Evolutionary conservation across 2,329 filamentous ascomycete species (phyloP).

Genomic region (Fusarium sororula): DNA sequence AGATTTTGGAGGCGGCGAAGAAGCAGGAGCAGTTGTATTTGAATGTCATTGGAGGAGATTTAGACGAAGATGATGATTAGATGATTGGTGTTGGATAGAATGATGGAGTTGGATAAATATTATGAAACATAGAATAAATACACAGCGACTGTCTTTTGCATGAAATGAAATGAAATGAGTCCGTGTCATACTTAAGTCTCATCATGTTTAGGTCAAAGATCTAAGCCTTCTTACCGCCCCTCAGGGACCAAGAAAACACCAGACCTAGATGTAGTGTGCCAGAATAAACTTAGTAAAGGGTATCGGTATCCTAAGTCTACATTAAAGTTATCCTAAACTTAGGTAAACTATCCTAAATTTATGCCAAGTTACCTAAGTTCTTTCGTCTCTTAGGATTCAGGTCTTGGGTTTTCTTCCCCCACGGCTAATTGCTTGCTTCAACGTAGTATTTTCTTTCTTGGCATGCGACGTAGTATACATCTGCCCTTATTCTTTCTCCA

Average conservation of each 20-base stretch:
- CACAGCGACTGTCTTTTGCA: neutral
- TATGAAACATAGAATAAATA: neutral
- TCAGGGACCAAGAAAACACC: no score
- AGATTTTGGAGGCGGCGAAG: conserved; percentile 49
- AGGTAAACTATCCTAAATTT: neutral
- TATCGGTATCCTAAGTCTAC: no score
- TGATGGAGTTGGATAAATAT: neutral
- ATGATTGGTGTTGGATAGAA: neutral
- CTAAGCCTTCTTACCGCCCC: no score
- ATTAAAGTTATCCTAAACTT: neutral
- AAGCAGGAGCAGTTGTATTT: conserved; percentile 44
- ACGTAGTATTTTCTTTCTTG: neutral
- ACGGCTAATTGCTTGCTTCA: no score
- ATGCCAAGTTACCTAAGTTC: no score
- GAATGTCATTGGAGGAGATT: conserved; percentile 44
- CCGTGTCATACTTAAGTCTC: no score
- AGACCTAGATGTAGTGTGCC: no score
- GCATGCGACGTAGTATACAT: neutral
- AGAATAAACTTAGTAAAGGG: no score
- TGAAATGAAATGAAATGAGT: no score
- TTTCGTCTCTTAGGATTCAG: no score
- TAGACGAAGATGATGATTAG: conserved; percentile 1
- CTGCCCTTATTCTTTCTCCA: neutral
- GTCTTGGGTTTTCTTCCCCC: no score
- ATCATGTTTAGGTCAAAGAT: no score